phyloP scores from a whole-genome alignment of 2,329 filamentous ascomycete genomes.

The Helotiales sp. region DNA sequence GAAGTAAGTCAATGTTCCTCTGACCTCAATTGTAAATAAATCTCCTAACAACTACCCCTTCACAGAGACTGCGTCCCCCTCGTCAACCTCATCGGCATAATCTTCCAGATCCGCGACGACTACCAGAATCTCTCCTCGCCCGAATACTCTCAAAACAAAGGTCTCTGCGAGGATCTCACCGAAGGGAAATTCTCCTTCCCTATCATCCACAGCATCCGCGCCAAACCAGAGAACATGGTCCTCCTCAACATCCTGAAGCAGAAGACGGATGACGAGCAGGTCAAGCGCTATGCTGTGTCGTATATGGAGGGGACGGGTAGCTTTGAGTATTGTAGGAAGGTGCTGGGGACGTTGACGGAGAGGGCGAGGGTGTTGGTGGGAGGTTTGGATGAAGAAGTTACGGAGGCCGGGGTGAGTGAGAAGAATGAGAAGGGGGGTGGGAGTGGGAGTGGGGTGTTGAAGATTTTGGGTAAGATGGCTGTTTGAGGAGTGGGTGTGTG shows the following conservation, averaged over 20 bases:
- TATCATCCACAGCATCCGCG: constrained; percentile 89
- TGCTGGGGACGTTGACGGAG: constrained; percentile 66
- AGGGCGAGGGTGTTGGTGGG: constrained; percentile 62
- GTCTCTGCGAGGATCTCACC: constrained; percentile 91
- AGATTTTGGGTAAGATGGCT: constrained; percentile 71
- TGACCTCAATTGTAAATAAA: neutral
- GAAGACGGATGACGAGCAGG: constrained; percentile 82
- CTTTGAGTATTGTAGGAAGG: constrained; percentile 81
- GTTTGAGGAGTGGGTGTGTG: constrained; percentile 26
- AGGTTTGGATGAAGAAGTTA: constrained; percentile 64
- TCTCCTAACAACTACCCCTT: constrained; percentile 19
- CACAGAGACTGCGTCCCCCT: constrained; percentile 76
- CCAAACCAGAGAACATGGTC: constrained; percentile 74
- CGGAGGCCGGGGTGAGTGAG: constrained; percentile 59
- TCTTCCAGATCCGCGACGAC: constrained; percentile 93
- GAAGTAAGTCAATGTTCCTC: constrained; percentile 43
- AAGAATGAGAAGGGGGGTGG: constrained; percentile 54
- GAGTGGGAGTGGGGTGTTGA: constrained; percentile 55
- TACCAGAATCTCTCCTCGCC: constrained; percentile 82
- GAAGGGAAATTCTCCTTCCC: constrained; percentile 98
- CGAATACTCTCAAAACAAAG: constrained; percentile 88
- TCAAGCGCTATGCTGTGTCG: constrained; percentile 87
- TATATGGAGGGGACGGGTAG: constrained; percentile 92
- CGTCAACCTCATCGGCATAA: constrained; percentile 81
- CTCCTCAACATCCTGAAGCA: constrained; percentile 93